Base-by-base conservation (phyloP, 352 stramenopile species). In the Bremia lactucae region DNA sequence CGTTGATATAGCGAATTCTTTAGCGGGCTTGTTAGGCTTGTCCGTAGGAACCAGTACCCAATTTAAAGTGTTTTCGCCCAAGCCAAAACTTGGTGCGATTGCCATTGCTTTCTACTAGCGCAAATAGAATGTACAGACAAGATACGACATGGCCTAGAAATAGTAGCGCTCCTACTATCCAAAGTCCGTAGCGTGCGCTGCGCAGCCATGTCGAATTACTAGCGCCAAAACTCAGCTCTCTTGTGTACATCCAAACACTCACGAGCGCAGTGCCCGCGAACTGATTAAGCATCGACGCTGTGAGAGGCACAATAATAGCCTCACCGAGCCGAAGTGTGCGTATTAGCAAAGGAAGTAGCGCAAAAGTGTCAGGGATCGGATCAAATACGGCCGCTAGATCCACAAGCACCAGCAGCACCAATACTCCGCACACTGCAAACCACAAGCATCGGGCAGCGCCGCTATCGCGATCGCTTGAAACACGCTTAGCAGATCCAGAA, bases 91-190 rank as follows among this genome's bases (percentile, higher is more conserved):
- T 81, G 35, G 42, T 41, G 6, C 57, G 59, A 25, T 82, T 65
- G 48, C 75, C 75, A 25, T 90, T 68, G 56, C 64, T 82, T 52
- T 86, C 69, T 15, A 83, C 55, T 13, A 91, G 54, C 16, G 78
- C 75, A n/a, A 66, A 55, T n/a, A 88, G 31, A 3, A 87, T 33
- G 56, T 91, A 91, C 4, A 64, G 19, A 36, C 71, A 78, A 7
- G 77, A 76, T 0, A 67, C 68, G 4, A 76, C 40, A 40, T 91
- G 77, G 0, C 78, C 78, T 2, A 86, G 33, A 44, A 36, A 65
- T 13, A 82, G 10, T 15, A 86, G 46, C 0, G 38, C 53, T 6
- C 35, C 23, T 0, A 81, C 26, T 6, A 44, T 46, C 25, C 26
- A 56, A 9, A 55, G 9, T 23, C 52, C 51, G 39, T 64, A 64